Conservation (phyloP, 495 filamentous ascomycete species). For the Polyplosphaeria fusca region DNA sequence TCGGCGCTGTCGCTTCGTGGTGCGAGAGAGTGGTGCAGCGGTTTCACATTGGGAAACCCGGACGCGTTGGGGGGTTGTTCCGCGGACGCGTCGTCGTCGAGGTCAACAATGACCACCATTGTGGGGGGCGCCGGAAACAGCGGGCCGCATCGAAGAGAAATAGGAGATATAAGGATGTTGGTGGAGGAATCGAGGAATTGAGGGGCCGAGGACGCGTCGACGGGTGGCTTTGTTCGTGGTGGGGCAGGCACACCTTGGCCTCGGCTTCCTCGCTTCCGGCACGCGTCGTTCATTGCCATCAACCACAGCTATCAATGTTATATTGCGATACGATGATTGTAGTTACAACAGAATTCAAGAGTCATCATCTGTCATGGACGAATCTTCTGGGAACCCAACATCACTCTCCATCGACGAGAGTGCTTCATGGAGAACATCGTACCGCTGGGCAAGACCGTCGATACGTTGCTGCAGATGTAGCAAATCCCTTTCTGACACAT, state of each 20-base stretch:
- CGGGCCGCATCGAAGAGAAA: conserved; percentile 30
- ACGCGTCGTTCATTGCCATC: too few relatives aligned
- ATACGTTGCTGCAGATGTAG: too few relatives aligned
- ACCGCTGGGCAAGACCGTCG: too few relatives aligned
- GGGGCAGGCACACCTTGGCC: conserved; percentile 5
- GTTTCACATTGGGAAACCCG: conserved; percentile 27
- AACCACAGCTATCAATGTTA: too few relatives aligned
- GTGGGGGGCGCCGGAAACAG: neutral
- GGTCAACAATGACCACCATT: conserved; percentile 66
- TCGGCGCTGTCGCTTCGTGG: neutral
- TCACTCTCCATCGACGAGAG: too few relatives aligned
- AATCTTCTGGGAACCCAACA: too few relatives aligned
- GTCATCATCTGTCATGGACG: too few relatives aligned
- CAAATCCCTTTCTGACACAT: too few relatives aligned
- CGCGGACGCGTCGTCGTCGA: conserved; percentile 53
- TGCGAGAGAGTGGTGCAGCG: conserved; percentile 20
- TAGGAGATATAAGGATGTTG: conserved; percentile 1
- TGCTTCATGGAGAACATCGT: too few relatives aligned
- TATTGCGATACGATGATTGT: too few relatives aligned
- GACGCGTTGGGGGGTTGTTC: conserved; percentile 4
- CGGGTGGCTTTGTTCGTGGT: conserved; percentile 20
- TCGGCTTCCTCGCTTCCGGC: too few relatives aligned
- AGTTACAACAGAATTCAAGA: too few relatives aligned
- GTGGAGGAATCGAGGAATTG: neutral
- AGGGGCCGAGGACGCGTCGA: neutral